These are phyloP conservation scores for Datura wrightii DNA, from an alignment of 257 asterid species.

Conservation along the genomic window DNA sequence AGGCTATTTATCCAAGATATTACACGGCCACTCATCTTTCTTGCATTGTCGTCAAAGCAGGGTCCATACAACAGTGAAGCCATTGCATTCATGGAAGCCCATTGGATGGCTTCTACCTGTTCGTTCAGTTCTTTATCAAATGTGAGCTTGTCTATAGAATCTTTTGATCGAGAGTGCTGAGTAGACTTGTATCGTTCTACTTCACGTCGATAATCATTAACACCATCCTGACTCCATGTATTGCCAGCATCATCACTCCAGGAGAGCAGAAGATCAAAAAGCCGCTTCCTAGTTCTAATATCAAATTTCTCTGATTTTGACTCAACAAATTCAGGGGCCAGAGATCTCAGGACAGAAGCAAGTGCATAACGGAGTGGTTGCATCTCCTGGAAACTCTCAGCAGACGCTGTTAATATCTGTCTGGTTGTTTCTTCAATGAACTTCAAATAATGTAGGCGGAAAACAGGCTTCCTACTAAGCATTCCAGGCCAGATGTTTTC, in stretches of 20 bases:
- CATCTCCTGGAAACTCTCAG: conserved; percentile 89
- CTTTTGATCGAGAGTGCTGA: conserved; percentile 95
- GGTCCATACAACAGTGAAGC: conserved; percentile 96
- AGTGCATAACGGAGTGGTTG: conserved; percentile 95
- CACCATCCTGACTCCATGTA: conserved; percentile 95
- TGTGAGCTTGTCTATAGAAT: conserved; percentile 90
- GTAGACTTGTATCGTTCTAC: conserved; percentile 97
- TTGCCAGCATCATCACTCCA: conserved; percentile 96
- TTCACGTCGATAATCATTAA: conserved; percentile 93
- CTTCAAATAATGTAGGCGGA: conserved; percentile 95
- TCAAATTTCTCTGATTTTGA: conserved; percentile 96
- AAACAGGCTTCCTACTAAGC: conserved; percentile 91
- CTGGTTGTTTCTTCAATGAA: conserved; percentile 92
- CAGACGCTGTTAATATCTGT: conserved; percentile 69
- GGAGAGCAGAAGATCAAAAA: conserved; percentile 89
- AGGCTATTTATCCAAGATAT: conserved; percentile 98
- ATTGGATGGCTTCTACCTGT: conserved; percentile 98
- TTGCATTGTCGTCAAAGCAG: conserved; percentile 98
- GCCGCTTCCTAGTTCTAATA: conserved; percentile 86
- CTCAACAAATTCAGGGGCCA: conserved; percentile 99
- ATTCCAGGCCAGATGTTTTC: conserved; percentile 99
- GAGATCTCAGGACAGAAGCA: conserved; percentile 88
- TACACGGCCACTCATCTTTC: conserved; percentile 99
- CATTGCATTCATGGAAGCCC: conserved; percentile 99
- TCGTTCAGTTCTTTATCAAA: conserved; percentile 93